A percentile compares a stretch with the other conserved stretches of the same genome.
Evolutionary conservation across 2,329 filamentous ascomycete species (phyloP).

Genomic region (Leptographium flavum): DNA sequence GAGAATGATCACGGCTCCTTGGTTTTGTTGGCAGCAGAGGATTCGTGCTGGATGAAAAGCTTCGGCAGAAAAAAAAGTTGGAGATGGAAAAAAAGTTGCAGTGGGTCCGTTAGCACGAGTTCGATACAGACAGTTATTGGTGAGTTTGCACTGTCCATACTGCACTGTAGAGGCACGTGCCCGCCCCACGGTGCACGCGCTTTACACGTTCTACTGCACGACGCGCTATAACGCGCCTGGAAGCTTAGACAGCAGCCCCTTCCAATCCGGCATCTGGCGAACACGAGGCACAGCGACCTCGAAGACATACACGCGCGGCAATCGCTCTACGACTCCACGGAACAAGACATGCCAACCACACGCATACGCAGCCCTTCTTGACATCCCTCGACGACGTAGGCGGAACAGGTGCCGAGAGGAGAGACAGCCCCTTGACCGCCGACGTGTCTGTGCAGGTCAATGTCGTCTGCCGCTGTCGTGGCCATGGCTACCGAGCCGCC

Average conservation of each 20-base stretch:
- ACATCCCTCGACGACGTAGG: too few species aligned
- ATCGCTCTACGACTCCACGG: background rate
- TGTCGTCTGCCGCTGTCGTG: conserved; percentile 27
- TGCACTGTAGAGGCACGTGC: background rate
- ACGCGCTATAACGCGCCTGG: background rate
- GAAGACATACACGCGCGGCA: background rate
- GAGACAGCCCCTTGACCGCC: background rate
- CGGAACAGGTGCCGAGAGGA: too few species aligned
- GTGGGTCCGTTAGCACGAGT: background rate
- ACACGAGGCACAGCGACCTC: background rate
- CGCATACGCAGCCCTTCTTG: too few species aligned
- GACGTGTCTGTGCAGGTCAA: conserved; percentile 14
- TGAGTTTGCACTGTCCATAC: background rate
- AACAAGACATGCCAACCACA: too few species aligned
- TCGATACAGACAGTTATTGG: too few species aligned
- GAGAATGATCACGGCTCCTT: too few species aligned
- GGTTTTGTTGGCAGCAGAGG: too few species aligned
- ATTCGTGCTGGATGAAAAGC: conserved; percentile 6
- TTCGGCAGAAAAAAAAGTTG: conserved; percentile 12
- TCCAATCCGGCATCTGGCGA: background rate
- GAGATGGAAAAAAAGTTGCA: conserved; percentile 8
- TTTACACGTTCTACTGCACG: background rate
- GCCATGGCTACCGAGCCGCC: conserved; percentile 29
- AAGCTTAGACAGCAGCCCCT: background rate
- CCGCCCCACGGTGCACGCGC: background rate